Evolutionary conservation across 208 protist genomes (phyloP).

Genomic region (Balamuthia mandrillaris): DNA sequence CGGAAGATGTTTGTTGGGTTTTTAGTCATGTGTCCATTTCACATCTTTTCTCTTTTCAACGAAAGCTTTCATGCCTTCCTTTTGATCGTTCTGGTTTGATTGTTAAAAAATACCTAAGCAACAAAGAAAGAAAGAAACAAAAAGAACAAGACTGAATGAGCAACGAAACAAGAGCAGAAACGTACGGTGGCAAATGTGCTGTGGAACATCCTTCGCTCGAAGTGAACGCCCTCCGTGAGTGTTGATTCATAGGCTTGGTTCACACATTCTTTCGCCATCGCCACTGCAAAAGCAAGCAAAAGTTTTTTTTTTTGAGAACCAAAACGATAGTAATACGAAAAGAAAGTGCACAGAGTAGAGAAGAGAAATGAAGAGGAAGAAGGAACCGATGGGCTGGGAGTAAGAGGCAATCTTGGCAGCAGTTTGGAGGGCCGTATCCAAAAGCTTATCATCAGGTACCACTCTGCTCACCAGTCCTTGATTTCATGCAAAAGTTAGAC

Average conservation of each 20-base stretch:
- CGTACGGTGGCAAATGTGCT: constrained; percentile 75
- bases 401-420: constrained; percentile 69
- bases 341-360: neutral
- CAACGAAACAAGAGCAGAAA: no score
- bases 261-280: constrained; percentile 66
- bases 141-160: no score
- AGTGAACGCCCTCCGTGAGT: constrained; percentile 58
- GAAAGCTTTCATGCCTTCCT: constrained; percentile 81
- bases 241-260: constrained; percentile 64
- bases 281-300: neutral
- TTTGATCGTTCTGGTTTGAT: constrained; percentile 79
- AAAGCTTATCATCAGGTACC: constrained; percentile 64
- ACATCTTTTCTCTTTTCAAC: constrained; percentile 65
- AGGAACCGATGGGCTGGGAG: constrained; percentile 60
- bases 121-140: no score
- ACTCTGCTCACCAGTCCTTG: constrained; percentile 68
- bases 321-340: neutral
- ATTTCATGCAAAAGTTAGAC: neutral
- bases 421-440: constrained; percentile 59
- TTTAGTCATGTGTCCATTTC: constrained; percentile 19
- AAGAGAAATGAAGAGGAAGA: neutral
- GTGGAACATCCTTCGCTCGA: constrained; percentile 75
- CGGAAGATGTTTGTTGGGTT: no score
- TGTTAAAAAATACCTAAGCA: no score
- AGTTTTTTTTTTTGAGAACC: neutral